These are phyloP conservation scores for Flueggea neowawraea DNA, from an alignment of 441 rosid genomes.

Conservation along the genomic window DNA sequence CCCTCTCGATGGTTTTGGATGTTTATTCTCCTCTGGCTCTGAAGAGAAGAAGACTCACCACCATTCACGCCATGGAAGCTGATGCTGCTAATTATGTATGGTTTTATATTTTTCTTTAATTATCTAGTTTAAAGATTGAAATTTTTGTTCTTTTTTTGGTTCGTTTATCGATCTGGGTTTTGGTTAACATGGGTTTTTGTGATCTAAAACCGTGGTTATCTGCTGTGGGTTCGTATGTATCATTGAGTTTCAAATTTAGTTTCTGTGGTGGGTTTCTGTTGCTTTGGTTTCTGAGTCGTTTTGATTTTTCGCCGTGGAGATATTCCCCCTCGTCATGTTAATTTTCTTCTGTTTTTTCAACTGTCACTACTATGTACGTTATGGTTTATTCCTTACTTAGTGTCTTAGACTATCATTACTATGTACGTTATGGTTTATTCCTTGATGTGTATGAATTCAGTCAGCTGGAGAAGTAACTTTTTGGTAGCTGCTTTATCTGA, in stretches of 20 bases:
- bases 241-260: neutral
- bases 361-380: too few relatives aligned
- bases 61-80: constrained; percentile 61
- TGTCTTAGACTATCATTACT: too few relatives aligned
- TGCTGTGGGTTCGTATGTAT: neutral
- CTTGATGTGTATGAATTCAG: too few relatives aligned
- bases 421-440: too few relatives aligned
- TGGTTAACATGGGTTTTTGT: constrained; percentile 2
- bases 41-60: constrained; percentile 63
- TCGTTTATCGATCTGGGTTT: constrained; percentile 15
- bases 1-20: constrained; percentile 50
- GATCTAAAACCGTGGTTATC: constrained; percentile 8
- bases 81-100: constrained; percentile 38
- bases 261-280: neutral
- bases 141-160: neutral
- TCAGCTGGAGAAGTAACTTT: too few relatives aligned
- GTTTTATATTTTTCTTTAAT: neutral
- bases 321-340: too few relatives aligned
- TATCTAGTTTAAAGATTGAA: neutral
- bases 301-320: too few relatives aligned
- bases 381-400: too few relatives aligned
- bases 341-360: too few relatives aligned
- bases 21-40: constrained; percentile 30
- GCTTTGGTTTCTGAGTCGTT: neutral
- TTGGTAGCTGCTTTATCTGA: too few relatives aligned